Base-by-base conservation (phyloP, 148 eudicot species). In the Heliosperma pusillum region DNA sequence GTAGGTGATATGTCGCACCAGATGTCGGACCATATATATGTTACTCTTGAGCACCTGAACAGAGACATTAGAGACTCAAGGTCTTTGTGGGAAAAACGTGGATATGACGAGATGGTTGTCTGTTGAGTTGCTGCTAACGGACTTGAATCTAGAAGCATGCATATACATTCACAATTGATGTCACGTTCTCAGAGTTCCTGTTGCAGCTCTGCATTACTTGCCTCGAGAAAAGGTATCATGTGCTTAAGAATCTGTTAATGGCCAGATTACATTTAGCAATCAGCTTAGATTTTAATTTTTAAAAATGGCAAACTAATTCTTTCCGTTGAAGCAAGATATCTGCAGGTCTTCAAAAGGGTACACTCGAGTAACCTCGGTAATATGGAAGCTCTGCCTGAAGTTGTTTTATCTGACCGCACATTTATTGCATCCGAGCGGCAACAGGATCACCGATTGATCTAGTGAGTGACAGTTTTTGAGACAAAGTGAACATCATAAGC, bases 401-500 rank as follows among this genome's bases (percentile, higher is more conserved):
- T 70, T 96, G 81, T 70, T 96, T 97, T 75, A 96, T 90, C 81
- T 96, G 93, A 75, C 87, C 87, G 60, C 92, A 86, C 97, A 96
- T 89, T 73, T 80, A 87, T 83, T 96, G 97, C 91, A 90, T 75
- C 74, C 90, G 92, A 66, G 94, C 93, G 77, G 97, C 82, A 83
- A n/a, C n/a, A 86, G 99, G 99, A 74, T 96, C 99, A 71, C 97
- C 97, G 97, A 66, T 95, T 95, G 76, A 95, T 74, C 97, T 95
- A 79, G 72, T 81, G 59, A 64, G 73, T 66, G 25, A 78, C 79
- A 71, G 21, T 0, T 26, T 26, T 58, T 63, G 40, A 27, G 16
- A 63, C 17, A 66, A 61, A 69, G 29, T 60, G 4, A 81, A 72
- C 27, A 53, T 63, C 40, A 33, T 33, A 33, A 33, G 40, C 40